Base-by-base conservation (phyloP, 2,329 filamentous ascomycete genomes). In the Ascochyta rabiei region DNA sequence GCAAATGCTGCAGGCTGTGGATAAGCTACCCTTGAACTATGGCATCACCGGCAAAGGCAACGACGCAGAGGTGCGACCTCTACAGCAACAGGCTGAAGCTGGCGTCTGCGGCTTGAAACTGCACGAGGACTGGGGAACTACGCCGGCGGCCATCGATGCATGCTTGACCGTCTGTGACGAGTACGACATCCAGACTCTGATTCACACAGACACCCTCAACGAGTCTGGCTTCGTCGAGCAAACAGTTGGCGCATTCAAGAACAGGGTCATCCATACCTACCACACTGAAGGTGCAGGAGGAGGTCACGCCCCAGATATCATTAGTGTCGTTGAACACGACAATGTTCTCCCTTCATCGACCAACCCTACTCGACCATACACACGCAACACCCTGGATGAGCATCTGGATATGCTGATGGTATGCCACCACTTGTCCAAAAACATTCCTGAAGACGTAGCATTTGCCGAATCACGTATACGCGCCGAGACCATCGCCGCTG, bases 361-460 rank as follows among this genome's bases (percentile, higher is more conserved):
- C 0, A 98, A 96, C 73, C 93, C 93, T 0, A 98, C 93, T 1
- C 83, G 93, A 2, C 93, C 93, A 0, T 97, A 87, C 76, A 98
- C 93, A 1, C 82, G 83, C 62, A 97, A 98, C 79, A 98, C 93
- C 0, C 84, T 98, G 0, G 93, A 97, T 70, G 93, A 98, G 76
- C 93, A 98, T 77, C 84, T 97, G 13, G 93, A 98, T 78, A 98
- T 98, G 93, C 80, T 97, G 41, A 97, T 97, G 93, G 91, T 96
- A 33, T 98, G 93, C 80, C 93, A 98, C 75, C 93, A 98, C 71
- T 81, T 98, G 9, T 92, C 88, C 47, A 91, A 90, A 75, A 88
- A 96, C 76, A 97, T 97, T 56, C 91, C 93, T 53, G 93, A 98
- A 78, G 93, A 98, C 72, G 89, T 98, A 13, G 92, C 93, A 1